Conservation (phyloP, 2,329 filamentous ascomycete species). For the Aspergillus transmontanensis region DNA sequence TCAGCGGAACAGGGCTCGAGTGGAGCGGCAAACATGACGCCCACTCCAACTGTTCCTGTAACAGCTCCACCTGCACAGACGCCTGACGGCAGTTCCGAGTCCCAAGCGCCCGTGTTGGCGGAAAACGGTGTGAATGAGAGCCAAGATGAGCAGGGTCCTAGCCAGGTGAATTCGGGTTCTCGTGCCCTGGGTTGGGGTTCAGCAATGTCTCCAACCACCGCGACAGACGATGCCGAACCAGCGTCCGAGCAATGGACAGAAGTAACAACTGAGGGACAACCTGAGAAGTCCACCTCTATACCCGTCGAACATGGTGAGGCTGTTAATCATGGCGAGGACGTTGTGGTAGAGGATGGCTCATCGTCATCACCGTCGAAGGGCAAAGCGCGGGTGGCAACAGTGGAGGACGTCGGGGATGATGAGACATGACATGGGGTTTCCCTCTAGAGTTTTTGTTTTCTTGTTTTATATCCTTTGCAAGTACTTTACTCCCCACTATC, state of each 20-base stretch:
- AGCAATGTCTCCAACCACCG: conserved; percentile 8
- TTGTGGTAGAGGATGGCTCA: conserved; percentile 11
- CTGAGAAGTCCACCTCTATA: conserved; percentile 9
- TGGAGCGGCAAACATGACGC: conserved; percentile 2
- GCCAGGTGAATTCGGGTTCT: conserved; percentile 1
- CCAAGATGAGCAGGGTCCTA: conserved; percentile 1
- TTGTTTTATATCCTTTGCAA: conserved; percentile 4
- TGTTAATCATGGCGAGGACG: neutral
- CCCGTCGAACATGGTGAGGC: conserved; percentile 4
- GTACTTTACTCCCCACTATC: neutral
- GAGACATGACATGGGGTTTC: conserved; percentile 19
- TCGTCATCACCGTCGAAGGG: conserved; percentile 34
- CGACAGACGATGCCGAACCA: conserved; percentile 23
- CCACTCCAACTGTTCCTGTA: conserved; percentile 11
- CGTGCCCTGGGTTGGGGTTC: conserved; percentile 22
- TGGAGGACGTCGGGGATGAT: conserved; percentile 40
- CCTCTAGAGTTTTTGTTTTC: neutral
- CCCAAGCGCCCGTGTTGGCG: neutral
- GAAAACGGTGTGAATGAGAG: conserved; percentile 4
- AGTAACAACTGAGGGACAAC: conserved; percentile 24
- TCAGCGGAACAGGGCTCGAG: conserved; percentile 17
- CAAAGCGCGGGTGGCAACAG: conserved; percentile 36
- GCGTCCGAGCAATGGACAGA: conserved; percentile 36
- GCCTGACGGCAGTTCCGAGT: neutral
- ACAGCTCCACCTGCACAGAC: neutral